Conservation (phyloP, 2,329 filamentous ascomycete species). For the Paramyrothecium sp. region DNA sequence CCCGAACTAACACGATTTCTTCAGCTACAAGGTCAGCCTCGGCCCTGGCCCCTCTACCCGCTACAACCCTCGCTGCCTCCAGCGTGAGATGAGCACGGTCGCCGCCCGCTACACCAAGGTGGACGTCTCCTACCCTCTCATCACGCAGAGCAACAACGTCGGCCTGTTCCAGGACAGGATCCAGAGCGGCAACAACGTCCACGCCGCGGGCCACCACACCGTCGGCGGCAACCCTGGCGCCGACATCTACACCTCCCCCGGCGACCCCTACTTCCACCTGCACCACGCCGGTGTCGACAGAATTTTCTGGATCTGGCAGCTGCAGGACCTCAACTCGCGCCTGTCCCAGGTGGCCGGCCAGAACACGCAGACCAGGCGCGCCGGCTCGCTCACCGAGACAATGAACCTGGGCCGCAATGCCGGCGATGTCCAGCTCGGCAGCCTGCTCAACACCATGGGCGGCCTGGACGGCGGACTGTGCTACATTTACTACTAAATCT, state of each 20-base stretch:
- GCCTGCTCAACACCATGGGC: conserved; percentile 10
- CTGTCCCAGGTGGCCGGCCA: conserved; percentile 4
- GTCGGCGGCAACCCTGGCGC: conserved; percentile 31
- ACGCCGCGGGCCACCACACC: conserved; percentile 38
- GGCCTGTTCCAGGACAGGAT: conserved; percentile 19
- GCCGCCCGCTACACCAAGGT: conserved; percentile 1
- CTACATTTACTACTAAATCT: conserved; percentile 9
- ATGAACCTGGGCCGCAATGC: conserved; percentile 6
- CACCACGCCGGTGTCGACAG: conserved; percentile 22
- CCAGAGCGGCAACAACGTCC: conserved; percentile 33
- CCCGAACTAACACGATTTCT: background rate
- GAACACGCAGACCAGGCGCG: background rate
- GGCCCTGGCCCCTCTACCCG: background rate
- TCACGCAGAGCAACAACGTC: conserved; percentile 3
- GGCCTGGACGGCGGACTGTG: conserved; percentile 6
- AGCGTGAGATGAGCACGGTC: background rate
- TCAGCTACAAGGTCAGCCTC: background rate
- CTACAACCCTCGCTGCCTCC: conserved; percentile 1
- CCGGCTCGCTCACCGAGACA: conserved; percentile 5
- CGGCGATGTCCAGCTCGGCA: conserved; percentile 1
- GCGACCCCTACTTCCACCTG: conserved; percentile 24
- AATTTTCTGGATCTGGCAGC: conserved; percentile 22
- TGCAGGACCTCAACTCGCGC: conserved; percentile 5
- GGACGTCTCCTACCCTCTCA: background rate
- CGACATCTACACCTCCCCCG: conserved; percentile 26